phyloP scores from a whole-genome alignment of 257 asterid genomes.

The Petunia axillaris region DNA sequence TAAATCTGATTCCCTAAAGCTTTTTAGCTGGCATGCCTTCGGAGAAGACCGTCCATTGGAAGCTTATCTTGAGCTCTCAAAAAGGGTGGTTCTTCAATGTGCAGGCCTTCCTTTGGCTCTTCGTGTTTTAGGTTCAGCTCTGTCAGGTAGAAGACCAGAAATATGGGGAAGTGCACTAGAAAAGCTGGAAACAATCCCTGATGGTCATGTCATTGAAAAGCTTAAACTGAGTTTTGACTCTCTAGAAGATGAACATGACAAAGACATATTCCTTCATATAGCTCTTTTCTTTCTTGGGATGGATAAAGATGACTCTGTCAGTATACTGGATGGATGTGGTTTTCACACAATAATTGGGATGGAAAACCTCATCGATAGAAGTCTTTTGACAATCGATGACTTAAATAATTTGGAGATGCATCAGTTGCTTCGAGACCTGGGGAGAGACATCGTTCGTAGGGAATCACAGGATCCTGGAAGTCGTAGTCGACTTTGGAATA shows the following conservation, averaged over 20 bases:
- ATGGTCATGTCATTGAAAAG: constrained; percentile 12
- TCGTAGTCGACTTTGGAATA: constrained; percentile 26
- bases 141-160: constrained; percentile 17
- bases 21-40: constrained; percentile 22
- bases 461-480: constrained; percentile 29
- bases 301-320: constrained; percentile 1
- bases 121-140: constrained; percentile 26
- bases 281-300: constrained; percentile 28
- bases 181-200: constrained; percentile 30
- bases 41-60: constrained; percentile 24
- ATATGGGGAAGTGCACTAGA: constrained; percentile 20
- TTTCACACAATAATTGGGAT: constrained; percentile 29
- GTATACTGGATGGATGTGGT: constrained; percentile 25
- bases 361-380: constrained; percentile 25
- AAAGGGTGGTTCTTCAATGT: constrained; percentile 12
- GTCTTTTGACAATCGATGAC: constrained; percentile 3
- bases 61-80: not conserved
- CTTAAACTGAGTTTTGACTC: constrained; percentile 24
- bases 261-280: constrained; percentile 23
- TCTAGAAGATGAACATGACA: constrained; percentile 26
- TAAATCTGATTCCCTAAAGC: constrained; percentile 18
- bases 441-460: constrained; percentile 22
- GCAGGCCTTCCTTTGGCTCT: constrained; percentile 27
- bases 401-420: constrained; percentile 22
- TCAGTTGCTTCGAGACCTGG: constrained; percentile 20